Base-by-base conservation (phyloP, 2,329 filamentous ascomycete species). In the Alternaria infectoria region DNA sequence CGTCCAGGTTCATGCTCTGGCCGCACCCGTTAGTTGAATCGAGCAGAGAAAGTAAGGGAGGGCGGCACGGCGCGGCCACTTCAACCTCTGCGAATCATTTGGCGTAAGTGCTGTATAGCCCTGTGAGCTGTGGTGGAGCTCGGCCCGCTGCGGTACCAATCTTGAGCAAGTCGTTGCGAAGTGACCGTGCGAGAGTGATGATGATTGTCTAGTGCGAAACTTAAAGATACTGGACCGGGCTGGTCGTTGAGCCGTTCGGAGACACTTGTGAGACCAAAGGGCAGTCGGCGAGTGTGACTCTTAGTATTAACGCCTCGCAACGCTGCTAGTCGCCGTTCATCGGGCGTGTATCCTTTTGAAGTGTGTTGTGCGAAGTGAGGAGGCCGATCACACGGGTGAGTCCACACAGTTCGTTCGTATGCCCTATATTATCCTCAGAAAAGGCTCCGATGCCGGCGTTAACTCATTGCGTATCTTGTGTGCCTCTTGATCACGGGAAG, bases 21-120 rank as follows among this genome's bases (percentile, higher is more conserved):
- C 44, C 43, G 23, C 32, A 54, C 25, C 56, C 60, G 56, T 49
- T 62, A 54, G 54, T 59, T 50, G 19, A 44, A 50, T 21, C 32
- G 50, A 49, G 32, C 43, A 54, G 50, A 45, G 32, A 30, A 45
- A 44, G 52, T 46, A 69, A 70, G 69, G 66, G 65, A 72, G 67
- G 63, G 69, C 74, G 74, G 74, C 71, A 74, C 75, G 74, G 75
- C 69, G 67, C 75, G 71, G 68, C 49, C 60, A 61, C 63, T 55
- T 40, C 51, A 58, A 50, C 65, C 47, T 57, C 65, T 70, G 59
- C 73, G 70, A 75, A 77, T 74, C 72, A 76, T n/a, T 46, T 47
- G 40, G 65, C 49, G n/a, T 32, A 57, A 49, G 43, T 54, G 54
- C 50, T 52, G 62, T 52, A 47, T 55, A 59, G 51, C 50, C 57